Evolutionary conservation across 169 alveolate species (phyloP), one percentile per base, ranked within the genome.

Genomic region (Plasmodium gonderi): DNA sequence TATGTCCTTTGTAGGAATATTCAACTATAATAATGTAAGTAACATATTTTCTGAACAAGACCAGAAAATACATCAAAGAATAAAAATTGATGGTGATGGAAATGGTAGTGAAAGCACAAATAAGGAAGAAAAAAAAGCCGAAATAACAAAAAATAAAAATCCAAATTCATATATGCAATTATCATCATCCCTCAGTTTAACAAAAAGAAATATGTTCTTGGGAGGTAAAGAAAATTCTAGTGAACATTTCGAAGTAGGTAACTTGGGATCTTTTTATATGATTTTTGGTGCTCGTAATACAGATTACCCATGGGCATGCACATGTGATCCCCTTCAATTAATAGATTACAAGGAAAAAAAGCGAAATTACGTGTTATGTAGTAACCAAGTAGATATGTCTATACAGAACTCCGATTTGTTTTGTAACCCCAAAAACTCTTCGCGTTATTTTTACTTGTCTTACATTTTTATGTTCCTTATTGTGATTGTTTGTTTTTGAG

Each of bases 281-380:
- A 87, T 87, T 54, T 87, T 87, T 76, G 93, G 89, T 23, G 79
- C 78, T 31, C 40, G 95, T 64, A 94, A 94, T 81, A 92, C 94
- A 20, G 97, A 95, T 91, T 95, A 95, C 23, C 97, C 97, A n/a
- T 95, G 97, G 97, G 97, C 97, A 23, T 95, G 97, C 47, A 79
- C 93, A 20, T 95, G 97, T 76, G 95, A 94, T 77, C 94, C 92
- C 26, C 76, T 67, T 42, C 96, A 95, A 64, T 40, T 91, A 47
- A 64, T 75, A 80, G 93, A 79, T 60, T 95, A 92, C 83, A 83
- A 93, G 60, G 94, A 92, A 68, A 92, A 94, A 81, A 81, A 94
- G 79, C 82, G 91, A 89, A 93, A 74, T 4, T 92, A 90, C 78
- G 97, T 91, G n/a, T 68, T 95, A 65, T 95, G 97, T 76, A 80